These are phyloP conservation scores for Zygoascus sp. DNA, from an alignment of 1,139 yeast species.

Conservation along the genomic window DNA sequence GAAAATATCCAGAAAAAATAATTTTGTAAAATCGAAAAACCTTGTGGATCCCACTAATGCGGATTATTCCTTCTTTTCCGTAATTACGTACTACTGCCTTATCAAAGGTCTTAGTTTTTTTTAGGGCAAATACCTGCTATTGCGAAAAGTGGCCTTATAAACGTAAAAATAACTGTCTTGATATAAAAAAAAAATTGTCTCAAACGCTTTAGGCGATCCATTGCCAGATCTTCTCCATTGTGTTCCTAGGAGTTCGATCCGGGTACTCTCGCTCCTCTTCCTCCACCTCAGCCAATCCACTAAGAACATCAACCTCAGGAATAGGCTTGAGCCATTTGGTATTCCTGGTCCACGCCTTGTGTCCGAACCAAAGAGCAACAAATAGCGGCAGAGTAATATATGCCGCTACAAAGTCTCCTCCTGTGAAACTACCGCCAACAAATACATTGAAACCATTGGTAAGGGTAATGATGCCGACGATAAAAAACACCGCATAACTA, in stretches of 20 bases:
- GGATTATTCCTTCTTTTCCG: too few species aligned
- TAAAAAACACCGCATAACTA: constrained; percentile 43
- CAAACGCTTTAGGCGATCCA: constrained; percentile 41
- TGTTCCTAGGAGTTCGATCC: constrained; percentile 37
- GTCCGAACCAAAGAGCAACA: constrained; percentile 45
- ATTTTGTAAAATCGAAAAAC: too few species aligned
- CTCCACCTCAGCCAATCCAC: constrained; percentile 50
- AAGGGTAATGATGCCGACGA: constrained; percentile 46
- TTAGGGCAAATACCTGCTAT: too few species aligned
- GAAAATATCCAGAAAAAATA: neutral
- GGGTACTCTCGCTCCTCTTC: constrained; percentile 38
- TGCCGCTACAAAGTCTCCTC: constrained; percentile 48
- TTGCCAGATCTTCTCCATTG: constrained; percentile 41
- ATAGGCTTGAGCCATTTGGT: constrained; percentile 43
- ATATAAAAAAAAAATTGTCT: too few species aligned
- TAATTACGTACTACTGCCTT: too few species aligned
- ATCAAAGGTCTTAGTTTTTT: too few species aligned
- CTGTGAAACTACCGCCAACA: constrained; percentile 49
- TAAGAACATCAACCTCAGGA: constrained; percentile 44
- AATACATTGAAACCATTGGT: constrained; percentile 69
- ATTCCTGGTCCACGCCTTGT: constrained; percentile 45
- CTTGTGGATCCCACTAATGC: too few species aligned
- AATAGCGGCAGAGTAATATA: constrained; percentile 52
- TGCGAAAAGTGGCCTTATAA: too few species aligned
- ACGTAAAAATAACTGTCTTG: too few species aligned